These are phyloP conservation scores for Lizonia empirigonia DNA, from an alignment of 2,329 filamentous ascomycete species.

Conservation along the genomic window DNA sequence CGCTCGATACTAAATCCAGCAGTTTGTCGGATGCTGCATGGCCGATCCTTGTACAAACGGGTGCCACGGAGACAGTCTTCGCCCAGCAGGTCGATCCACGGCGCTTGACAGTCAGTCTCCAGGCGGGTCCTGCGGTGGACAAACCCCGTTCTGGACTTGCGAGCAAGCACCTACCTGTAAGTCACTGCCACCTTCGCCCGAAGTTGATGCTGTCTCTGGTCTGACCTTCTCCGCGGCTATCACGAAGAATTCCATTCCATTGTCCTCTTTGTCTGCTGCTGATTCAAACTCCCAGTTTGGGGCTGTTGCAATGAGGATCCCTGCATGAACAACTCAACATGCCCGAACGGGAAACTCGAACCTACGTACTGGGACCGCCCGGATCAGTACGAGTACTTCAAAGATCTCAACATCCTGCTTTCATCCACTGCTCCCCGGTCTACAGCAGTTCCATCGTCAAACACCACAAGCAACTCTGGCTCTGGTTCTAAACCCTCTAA, in stretches of 20 bases:
- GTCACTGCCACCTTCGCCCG: too few species aligned
- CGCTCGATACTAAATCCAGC: too few species aligned
- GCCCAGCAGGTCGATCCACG: slow-evolving; percentile 38
- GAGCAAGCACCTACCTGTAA: slow-evolving; percentile 20
- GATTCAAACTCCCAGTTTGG: too few species aligned
- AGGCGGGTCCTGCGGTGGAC: slow-evolving; percentile 33
- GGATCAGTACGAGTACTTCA: slow-evolving; percentile 21
- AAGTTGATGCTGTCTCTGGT: too few species aligned
- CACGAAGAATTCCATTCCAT: too few species aligned
- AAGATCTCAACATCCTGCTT: slow-evolving; percentile 14
- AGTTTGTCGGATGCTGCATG: slow-evolving; percentile 49
- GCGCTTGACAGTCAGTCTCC: slow-evolving; percentile 35
- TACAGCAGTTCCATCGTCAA: neutral
- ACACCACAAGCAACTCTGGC: neutral
- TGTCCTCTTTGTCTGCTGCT: too few species aligned
- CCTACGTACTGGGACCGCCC: slow-evolving; percentile 23
- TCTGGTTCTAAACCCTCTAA: neutral
- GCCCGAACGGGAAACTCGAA: slow-evolving; percentile 31
- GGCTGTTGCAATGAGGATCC: slow-evolving; percentile 46
- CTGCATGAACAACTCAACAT: slow-evolving; percentile 36
- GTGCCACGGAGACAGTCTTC: slow-evolving; percentile 37
- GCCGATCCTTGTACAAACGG: slow-evolving; percentile 42
- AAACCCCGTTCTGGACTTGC: slow-evolving; percentile 45
- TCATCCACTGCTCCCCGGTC: slow-evolving; percentile 8
- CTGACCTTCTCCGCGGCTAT: too few species aligned